Conservation (phyloP, 148 eudicot genomes). For the Tetragonia tetragonoides region DNA sequence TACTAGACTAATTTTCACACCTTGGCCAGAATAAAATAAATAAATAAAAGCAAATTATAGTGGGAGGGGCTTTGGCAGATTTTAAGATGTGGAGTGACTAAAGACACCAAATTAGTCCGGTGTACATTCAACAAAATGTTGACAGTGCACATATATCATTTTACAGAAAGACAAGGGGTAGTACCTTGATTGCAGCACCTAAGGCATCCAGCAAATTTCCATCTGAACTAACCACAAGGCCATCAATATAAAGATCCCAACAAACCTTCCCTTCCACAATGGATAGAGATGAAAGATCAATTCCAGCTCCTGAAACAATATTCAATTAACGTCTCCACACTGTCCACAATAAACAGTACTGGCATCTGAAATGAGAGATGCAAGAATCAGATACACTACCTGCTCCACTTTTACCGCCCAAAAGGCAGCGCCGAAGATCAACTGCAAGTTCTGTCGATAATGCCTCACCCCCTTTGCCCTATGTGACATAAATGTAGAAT, state of each 20-base stretch:
- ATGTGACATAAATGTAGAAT: slow-evolving; percentile 4
- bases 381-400: slow-evolving; percentile 29
- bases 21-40: too few relatives aligned
- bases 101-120: neutral
- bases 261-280: slow-evolving; percentile 82
- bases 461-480: slow-evolving; percentile 99
- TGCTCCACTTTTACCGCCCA: slow-evolving; percentile 84
- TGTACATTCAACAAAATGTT: neutral
- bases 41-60: too few relatives aligned
- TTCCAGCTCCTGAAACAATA: slow-evolving; percentile 72
- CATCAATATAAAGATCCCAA: slow-evolving; percentile 97
- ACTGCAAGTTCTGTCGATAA: slow-evolving; percentile 69
- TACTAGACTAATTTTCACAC: too few relatives aligned
- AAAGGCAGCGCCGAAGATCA: slow-evolving; percentile 71
- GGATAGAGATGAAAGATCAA: slow-evolving; percentile 78
- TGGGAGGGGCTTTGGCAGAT: too few relatives aligned
- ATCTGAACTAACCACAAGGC: slow-evolving; percentile 85
- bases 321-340: neutral
- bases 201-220: slow-evolving; percentile 91
- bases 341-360: neutral
- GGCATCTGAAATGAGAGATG: neutral
- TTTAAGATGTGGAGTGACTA: too few relatives aligned
- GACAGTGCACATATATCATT: neutral
- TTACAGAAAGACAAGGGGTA: neutral
- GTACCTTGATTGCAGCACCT: slow-evolving; percentile 96